Evolutionary conservation across 805 yeast genomes (phyloP), one percentile per base, ranked within the genome.

Genomic region (Candida jianshihensis): DNA sequence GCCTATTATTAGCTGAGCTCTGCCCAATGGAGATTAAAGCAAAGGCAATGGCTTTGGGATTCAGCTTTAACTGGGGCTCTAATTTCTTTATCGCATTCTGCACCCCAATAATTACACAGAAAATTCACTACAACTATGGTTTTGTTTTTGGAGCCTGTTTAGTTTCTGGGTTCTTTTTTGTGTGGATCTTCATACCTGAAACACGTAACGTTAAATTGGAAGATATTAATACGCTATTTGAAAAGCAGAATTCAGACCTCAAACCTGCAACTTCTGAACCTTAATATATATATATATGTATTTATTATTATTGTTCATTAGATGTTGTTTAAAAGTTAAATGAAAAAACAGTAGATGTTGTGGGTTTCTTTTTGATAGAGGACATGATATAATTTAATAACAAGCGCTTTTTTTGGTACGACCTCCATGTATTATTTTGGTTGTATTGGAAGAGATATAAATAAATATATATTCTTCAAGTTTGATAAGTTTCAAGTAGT

Each of bases 201-300:
- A 85, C 95, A 33, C 81, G 79, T 64, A 92, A 92, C 35, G 69
- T 84, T 49, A 71, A 83, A 26, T 70, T 85, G 55, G 94, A 84
- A 62, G 86, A 84, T 57, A 84, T 84, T 42, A 87, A 83, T 53
- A 73, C 66, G 47, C 61, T 78, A 64, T 70, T 64, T 49, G 60
- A 68, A 13, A 34, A 63, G 60, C 45, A 59, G 56, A 26, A 35
- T 12, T 5, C 18, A 29, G n/a, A 19, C 8, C 11, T 17, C 16
- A 6, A 28, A 18, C 29, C 14, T 25, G 7, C 6, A 14, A 7
- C 24, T 11, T 21, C 11, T 21, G 24, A 21, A 21, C 24, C 24
- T 11, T 21, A 8, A 8, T 21, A 24, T 12, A 7, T 19, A 28
- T 15, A 20, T 26, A 26, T 6, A 24, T 12, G 14, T 12, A 10